A percentile compares a stretch with the other conserved stretches of the same genome.
Evolutionary conservation across 2,329 filamentous ascomycete genomes (phyloP).

Genomic region (Beauveria sp.): DNA sequence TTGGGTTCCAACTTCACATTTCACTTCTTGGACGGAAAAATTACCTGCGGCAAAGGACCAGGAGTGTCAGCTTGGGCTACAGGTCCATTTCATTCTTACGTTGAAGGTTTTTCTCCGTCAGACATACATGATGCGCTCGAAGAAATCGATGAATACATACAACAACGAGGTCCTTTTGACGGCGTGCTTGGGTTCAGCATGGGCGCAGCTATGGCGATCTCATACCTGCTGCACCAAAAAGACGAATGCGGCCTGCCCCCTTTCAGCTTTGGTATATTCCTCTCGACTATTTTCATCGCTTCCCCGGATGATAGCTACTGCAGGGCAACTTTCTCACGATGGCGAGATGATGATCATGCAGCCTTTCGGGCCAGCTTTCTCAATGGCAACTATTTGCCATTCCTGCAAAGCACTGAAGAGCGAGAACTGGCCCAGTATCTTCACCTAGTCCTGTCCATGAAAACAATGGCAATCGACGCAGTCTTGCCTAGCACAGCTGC

Average conservation of each 20-base stretch:
- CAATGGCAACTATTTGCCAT: too few species aligned
- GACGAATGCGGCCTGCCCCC: neutral
- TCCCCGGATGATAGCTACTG: too few species aligned
- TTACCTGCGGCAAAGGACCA: neutral
- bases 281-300: too few species aligned
- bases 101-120: neutral
- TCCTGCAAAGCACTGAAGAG: too few species aligned
- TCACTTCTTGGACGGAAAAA: neutral
- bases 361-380: too few species aligned
- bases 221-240: neutral
- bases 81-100: neutral
- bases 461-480: too few species aligned
- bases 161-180: neutral
- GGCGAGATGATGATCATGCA: too few species aligned
- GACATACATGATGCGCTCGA: neutral
- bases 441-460: too few species aligned
- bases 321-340: too few species aligned
- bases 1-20: neutral
- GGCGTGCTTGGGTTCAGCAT: neutral
- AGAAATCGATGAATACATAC: neutral
- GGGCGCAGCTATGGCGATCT: neutral
- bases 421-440: too few species aligned
- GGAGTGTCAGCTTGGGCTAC: neutral
- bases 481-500: too few species aligned
- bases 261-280: neutral